Evolutionary conservation across 805 yeast species (phyloP), one percentile per base, ranked within the genome.

Genomic region (Kregervanrija delftensis): DNA sequence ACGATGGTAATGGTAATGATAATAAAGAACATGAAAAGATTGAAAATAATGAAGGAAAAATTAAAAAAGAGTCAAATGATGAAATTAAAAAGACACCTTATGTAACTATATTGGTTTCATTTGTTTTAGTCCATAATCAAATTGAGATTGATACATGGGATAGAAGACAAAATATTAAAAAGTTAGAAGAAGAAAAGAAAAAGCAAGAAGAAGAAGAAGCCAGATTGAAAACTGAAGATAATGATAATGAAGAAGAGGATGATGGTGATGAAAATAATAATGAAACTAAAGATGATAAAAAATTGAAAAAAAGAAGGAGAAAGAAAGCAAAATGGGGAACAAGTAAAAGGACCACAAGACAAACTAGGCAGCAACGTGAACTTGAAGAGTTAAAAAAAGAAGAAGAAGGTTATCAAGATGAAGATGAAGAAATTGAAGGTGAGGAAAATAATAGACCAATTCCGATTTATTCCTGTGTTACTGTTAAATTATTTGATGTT

Each of bases 401-500:
- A 5, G 49, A 48, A 15, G 55, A 48, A 9, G 55, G 50, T 30
- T 51, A 40, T 36, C 49, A 44, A 22, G 53, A 43, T 16, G 57
- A 51, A 17, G 55, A 47, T 33, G 54, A 48, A 3, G 54, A 49
- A 11, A 56, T 53, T 8, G 59, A 55, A 38, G 66, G 60, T n/a
- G 67, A 58, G 9, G 62, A 61, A 15, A 71, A 69, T 42, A 69
- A 71, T 1, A 67, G 58, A 30, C 82, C 82, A 1, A 68, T 62
- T 30, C 67, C 72, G 30, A 57, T 67, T 33, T 77, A 55, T 57
- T 78, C 90, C 0, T 73, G 95, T 0, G 65, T 84, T 16, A 83
- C 96, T 0, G 70, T 88, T 40, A 76, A 73, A 1, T 59, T 91
- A 3, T 72, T 69, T 13, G 78, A 76, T n/a, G 70, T 90, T 22